phyloP scores from a whole-genome alignment of 2,329 filamentous ascomycete species.

The Fusarium sambucinum region DNA sequence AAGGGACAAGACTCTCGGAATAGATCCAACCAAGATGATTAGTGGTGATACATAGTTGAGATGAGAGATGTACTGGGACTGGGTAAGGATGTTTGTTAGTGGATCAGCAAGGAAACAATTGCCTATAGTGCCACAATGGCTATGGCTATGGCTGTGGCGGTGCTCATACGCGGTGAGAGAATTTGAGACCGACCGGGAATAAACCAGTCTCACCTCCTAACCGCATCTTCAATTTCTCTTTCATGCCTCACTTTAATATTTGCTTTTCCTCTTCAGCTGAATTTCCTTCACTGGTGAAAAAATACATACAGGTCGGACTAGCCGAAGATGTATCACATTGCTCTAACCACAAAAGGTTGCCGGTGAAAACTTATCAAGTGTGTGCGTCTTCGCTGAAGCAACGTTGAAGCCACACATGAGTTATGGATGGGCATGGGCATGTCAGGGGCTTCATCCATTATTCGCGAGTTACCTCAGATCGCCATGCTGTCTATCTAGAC shows the following conservation, averaged over 20 bases:
- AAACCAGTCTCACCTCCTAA: slow-evolving; percentile 22
- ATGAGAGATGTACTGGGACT: slow-evolving; percentile 19
- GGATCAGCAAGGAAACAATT: slow-evolving; percentile 21
- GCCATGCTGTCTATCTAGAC: too few relatives aligned
- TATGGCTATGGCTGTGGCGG: slow-evolving; percentile 31
- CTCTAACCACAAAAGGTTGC: slow-evolving; percentile 33
- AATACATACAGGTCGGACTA: slow-evolving; percentile 22
- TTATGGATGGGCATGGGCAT: slow-evolving; percentile 1
- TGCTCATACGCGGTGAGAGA: slow-evolving; percentile 17
- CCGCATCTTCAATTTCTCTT: slow-evolving; percentile 7
- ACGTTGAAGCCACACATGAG: slow-evolving; percentile 11
- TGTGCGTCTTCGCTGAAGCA: slow-evolving; percentile 16
- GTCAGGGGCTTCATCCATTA: slow-evolving; percentile 21
- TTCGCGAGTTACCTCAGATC: slow-evolving; percentile 22
- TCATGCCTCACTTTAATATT: slow-evolving; percentile 3
- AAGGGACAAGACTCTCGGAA: slow-evolving; percentile 14
- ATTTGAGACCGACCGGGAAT: slow-evolving; percentile 26
- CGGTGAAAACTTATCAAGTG: slow-evolving; percentile 36
- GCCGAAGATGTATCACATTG: slow-evolving; percentile 42
- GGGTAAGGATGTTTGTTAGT: slow-evolving; percentile 31
- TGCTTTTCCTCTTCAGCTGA: slow-evolving; percentile 2
- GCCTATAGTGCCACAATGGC: slow-evolving; percentile 32
- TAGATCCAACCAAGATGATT: slow-evolving; percentile 8
- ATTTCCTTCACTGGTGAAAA: slow-evolving; percentile 8
- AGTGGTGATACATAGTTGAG: slow-evolving; percentile 21